Base-by-base conservation (phyloP, 1,284 basidiomycete species). In the Melampsora americana region DNA sequence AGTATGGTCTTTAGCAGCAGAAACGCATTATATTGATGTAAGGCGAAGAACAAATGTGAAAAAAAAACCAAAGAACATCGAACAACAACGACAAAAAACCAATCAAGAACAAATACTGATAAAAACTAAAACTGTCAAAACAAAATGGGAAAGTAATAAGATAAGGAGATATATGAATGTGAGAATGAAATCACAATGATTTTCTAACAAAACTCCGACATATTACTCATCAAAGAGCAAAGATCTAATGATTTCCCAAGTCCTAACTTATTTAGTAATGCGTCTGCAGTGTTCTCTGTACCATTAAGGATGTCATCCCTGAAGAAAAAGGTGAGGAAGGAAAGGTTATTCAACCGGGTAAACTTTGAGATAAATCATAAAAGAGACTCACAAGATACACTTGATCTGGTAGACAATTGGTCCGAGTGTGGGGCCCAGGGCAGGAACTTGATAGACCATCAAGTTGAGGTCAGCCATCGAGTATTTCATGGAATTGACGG, bases 361-460 rank as follows among this genome's bases (percentile, higher is more conserved):
- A 11, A 42, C 12, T 9, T 12, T 5, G 39, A 42, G 39, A 42
- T 9, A 42, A 42, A 7, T 5, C 3, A 42, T 12, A 42, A n/a
- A 35, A 20, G 5, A 62, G 18, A 62, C 60, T 30, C 7, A 62
- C 60, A 62, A 30, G 26, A 62, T 62, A 62, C 60, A 62, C 60
- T 62, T 62, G 60, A 62, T 62, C 60, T 62, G 60, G 28, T 62
- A 62, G 20, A 62, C 60, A n/a, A 62, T 62, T 11, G 60, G 60
- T 35, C 60, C 60, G 12, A 62, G 32, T 28, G 32, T 35, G 18
- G 26, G 26, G 7, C 60, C 60, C 28, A 62, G 20, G 32, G 32
- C 32, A 62, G 60, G 60, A 62, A 62, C 28, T 35, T 62, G 60
- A 35, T 62, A 62, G 16, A 62, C 60, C 32, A 62, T 62, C 32